Evolutionary conservation across 257 asterid species (phyloP).

Genomic region (Fraxinus anomala): DNA sequence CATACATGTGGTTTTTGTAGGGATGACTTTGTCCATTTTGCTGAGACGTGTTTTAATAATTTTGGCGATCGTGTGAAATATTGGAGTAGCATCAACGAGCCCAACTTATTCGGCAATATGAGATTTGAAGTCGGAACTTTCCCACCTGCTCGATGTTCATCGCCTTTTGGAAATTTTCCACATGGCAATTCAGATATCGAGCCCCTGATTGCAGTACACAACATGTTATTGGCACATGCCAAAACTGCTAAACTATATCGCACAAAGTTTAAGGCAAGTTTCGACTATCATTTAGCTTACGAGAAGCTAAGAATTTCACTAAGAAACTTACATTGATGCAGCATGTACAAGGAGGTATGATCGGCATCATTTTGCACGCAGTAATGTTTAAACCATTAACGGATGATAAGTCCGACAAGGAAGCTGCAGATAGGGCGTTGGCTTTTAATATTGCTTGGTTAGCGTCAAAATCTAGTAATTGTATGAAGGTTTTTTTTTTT

Average conservation of each 20-base stretch:
- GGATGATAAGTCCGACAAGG: slow-evolving; percentile 45
- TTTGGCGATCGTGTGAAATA: slow-evolving; percentile 68
- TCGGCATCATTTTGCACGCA: slow-evolving; percentile 49
- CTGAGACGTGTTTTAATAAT: slow-evolving; percentile 53
- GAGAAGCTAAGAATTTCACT: not conserved
- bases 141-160: slow-evolving; percentile 74
- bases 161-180: slow-evolving; percentile 67
- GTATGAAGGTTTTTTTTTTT: too few species aligned
- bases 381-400: slow-evolving; percentile 59
- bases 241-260: slow-evolving; percentile 59
- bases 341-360: slow-evolving; percentile 51
- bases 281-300: not conserved
- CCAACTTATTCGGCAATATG: slow-evolving; percentile 45
- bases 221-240: slow-evolving; percentile 74
- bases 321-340: slow-evolving; percentile 25
- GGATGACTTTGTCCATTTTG: slow-evolving; percentile 62
- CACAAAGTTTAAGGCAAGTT: slow-evolving; percentile 57
- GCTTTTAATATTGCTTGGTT: slow-evolving; percentile 75
- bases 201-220: slow-evolving; percentile 61
- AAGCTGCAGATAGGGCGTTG: slow-evolving; percentile 63
- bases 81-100: slow-evolving; percentile 64
- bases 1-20: slow-evolving; percentile 30
- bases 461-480: slow-evolving; percentile 24
- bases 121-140: slow-evolving; percentile 43
- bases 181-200: slow-evolving; percentile 71